Base-by-base conservation (phyloP, 2,329 filamentous ascomycete genomes). In the Endothia cerciana region DNA sequence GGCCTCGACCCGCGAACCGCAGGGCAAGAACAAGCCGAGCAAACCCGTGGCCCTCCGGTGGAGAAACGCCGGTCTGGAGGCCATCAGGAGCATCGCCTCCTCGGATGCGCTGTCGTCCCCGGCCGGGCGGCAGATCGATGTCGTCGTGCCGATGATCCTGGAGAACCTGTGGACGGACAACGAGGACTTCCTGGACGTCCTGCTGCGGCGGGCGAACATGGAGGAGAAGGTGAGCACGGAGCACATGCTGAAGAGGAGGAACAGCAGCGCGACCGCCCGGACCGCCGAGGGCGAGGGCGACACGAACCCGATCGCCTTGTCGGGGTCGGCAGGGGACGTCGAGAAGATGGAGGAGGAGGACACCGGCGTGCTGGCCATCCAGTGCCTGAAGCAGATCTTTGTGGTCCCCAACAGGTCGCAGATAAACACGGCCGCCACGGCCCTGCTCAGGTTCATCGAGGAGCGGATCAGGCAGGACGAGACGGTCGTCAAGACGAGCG, bases 291-390 rank as follows among this genome's bases (percentile, higher is more conserved):
- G 88, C 0, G 79, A 78, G 1, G 82, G 81, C 60, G 87, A 89
- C 51, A 85, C 88, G 6, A 91, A 91, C 68, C 85, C 85, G 5
- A 85, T 91, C 53, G 91, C 91, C 30, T 86, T 93, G n/a, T 87
- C 91, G 1, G 92, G 90, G 63, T 93, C 92, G 0, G 91, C 92
- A 0, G 90, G 90, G 30, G 94, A 97, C 74, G 93, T 93, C 33
- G 95, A 98, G 77, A 92, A 90, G 75, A 81, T 95, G 67, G 94
- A 93, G 1, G 94, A 98, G 77, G 90, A 97, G 79, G 91, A 96
- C 73, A 93, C 93, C 19, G 91, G 91, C 36, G 83, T 96, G 8
- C 81, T 96, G 69, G 94, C 95, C 4, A 83, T 97, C 71, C 90
- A 93, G 72, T 96, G 93, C 74, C 80, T 99, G 64, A 92, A 94